These are phyloP conservation scores for Cruciata laevipes DNA, from an alignment of 257 asterid genomes.

Conservation along the genomic window DNA sequence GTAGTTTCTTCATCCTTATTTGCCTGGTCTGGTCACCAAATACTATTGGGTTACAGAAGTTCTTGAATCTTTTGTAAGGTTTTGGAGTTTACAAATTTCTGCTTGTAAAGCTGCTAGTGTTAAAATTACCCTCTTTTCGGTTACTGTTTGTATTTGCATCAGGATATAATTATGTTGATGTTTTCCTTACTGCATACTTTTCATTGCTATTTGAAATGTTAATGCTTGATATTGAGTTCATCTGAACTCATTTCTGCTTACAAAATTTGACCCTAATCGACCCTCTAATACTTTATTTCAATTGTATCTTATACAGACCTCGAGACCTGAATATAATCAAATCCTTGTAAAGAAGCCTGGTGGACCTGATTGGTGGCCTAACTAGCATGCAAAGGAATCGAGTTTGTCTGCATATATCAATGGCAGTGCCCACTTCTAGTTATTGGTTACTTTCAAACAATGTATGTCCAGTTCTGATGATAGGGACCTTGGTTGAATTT, in stretches of 20 bases:
- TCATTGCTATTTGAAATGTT: background rate
- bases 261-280: background rate
- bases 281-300: background rate
- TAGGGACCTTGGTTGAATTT: constrained; percentile 8
- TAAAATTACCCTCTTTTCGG: background rate
- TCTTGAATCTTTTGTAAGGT: background rate
- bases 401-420: constrained; percentile 5
- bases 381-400: constrained; percentile 18
- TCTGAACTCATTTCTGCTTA: background rate
- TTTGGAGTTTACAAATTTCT: background rate
- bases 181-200: background rate
- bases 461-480: constrained; percentile 10
- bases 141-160: background rate
- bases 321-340: constrained; percentile 92
- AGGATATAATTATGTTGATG: background rate
- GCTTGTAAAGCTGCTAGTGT: background rate
- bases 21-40: background rate
- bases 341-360: constrained; percentile 88
- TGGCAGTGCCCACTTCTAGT: constrained; percentile 14
- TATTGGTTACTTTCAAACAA: constrained; percentile 2
- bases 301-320: constrained; percentile 40
- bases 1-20: background rate
- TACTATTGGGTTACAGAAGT: background rate
- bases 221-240: background rate
- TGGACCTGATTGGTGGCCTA: constrained; percentile 77